Conservation (phyloP, 2,329 filamentous ascomycete species). For the Pseudogymnoascus sp. region DNA sequence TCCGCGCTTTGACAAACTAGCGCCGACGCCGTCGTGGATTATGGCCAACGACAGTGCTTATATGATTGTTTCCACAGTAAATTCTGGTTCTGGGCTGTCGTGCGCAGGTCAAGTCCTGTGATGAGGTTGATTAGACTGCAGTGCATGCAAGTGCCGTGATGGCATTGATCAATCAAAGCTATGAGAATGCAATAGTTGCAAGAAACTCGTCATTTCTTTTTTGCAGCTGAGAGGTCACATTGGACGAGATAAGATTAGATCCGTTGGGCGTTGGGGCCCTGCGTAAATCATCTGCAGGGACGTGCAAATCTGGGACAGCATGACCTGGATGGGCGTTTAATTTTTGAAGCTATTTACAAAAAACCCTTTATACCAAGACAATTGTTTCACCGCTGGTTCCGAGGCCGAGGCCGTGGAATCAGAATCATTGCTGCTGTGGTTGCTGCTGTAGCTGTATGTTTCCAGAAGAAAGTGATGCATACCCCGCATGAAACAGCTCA, state of each 20-base stretch:
- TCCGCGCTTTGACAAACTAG: background rate
- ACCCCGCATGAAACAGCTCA: background rate
- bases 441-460: background rate
- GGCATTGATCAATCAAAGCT: background rate
- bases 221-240: background rate
- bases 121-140: background rate
- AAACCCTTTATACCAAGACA: background rate
- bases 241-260: background rate
- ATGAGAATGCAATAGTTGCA: background rate
- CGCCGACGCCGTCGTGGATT: background rate
- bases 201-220: background rate
- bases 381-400: background rate
- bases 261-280: background rate
- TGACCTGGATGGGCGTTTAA: background rate
- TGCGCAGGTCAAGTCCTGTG: background rate
- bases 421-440: background rate
- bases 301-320: background rate
- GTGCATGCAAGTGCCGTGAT: background rate
- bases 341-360: background rate
- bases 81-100: background rate
- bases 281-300: background rate
- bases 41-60: background rate
- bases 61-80: background rate
- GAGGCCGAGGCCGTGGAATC: background rate
- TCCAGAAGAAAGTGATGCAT: background rate